Percentiles rank a stretch among this genome's conserved stretches.
phyloP scores from a whole-genome alignment of 345 rosid genomes.

The Brassica napus region DNA sequence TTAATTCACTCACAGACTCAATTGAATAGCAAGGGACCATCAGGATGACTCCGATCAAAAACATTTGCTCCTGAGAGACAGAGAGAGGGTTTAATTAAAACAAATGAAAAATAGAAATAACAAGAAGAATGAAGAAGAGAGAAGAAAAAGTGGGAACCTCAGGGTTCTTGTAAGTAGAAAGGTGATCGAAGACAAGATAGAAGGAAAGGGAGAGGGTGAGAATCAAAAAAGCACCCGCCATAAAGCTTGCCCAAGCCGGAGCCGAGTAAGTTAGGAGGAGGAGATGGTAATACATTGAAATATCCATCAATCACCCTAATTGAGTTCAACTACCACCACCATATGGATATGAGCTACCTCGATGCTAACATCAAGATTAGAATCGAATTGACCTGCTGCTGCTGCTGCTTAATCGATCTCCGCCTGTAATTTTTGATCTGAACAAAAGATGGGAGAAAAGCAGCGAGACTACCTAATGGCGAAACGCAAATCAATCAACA shows the following conservation, averaged over 20 bases:
- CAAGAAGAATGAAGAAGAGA: not conserved
- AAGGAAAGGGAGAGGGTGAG: constrained; percentile 66
- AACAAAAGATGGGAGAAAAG: too few relatives aligned
- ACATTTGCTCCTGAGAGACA: constrained; percentile 82
- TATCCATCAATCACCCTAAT: constrained; percentile 20
- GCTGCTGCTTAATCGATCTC: too few relatives aligned
- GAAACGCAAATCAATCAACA: too few relatives aligned
- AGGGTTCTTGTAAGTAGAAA: constrained; percentile 93
- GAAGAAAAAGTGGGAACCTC: constrained; percentile 54
- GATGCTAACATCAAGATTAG: too few relatives aligned
- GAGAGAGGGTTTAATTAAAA: not conserved
- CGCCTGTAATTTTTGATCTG: too few relatives aligned
- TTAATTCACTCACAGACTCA: constrained; percentile 68
- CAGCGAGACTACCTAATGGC: too few relatives aligned
- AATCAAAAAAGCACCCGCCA: constrained; percentile 62
- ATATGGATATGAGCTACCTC: not conserved
- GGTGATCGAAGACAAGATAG: constrained; percentile 90
- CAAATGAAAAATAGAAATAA: not conserved
- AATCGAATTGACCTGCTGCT: too few relatives aligned
- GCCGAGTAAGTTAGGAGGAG: constrained; percentile 44
- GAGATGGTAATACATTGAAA: not conserved
- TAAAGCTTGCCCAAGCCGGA: constrained; percentile 72
- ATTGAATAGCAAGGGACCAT: constrained; percentile 97
- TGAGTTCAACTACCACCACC: not conserved
- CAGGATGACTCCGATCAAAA: constrained; percentile 92